Evolutionary conservation across 2,329 filamentous ascomycete species (phyloP).

Genomic region (Paecilomyces dactylethromorphus): DNA sequence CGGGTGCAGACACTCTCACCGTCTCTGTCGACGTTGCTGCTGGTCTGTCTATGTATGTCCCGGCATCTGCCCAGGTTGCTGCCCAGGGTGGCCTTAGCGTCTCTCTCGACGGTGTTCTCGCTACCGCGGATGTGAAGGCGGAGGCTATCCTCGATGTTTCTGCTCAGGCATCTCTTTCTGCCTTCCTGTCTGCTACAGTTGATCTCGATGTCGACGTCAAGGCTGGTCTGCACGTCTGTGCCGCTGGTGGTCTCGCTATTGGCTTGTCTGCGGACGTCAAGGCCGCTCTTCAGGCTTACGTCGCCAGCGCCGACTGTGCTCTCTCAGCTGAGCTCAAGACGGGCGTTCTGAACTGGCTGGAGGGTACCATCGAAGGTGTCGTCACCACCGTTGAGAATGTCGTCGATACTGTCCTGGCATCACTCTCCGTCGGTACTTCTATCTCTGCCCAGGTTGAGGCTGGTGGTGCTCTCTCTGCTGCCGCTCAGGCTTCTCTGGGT

Average conservation of each 20-base stretch:
- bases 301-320: constrained; percentile 19
- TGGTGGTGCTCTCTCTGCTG: constrained; percentile 19
- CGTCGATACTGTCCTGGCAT: constrained; percentile 19
- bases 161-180: constrained; percentile 20
- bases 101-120: constrained; percentile 29
- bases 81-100: constrained; percentile 30
- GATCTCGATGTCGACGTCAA: constrained; percentile 21
- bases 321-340: constrained; percentile 22
- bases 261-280: constrained; percentile 26
- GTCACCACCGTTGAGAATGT: constrained; percentile 21
- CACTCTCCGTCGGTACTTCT: constrained; percentile 27
- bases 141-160: constrained; percentile 19
- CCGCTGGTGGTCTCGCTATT: constrained; percentile 24
- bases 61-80: constrained; percentile 24
- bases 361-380: constrained; percentile 19
- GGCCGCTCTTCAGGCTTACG: constrained; percentile 23
- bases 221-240: constrained; percentile 26
- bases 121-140: constrained; percentile 9
- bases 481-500: constrained; percentile 22
- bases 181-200: constrained; percentile 19
- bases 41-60: constrained; percentile 27
- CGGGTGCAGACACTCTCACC: constrained; percentile 16
- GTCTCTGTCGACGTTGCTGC: constrained; percentile 21
- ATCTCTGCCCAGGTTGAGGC: constrained; percentile 22
- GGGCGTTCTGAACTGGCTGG: constrained; percentile 25